Evolutionary conservation across 768 basidiomycete species (phyloP), one percentile per base, ranked within the genome.

Genomic region (Trametes sanguinea): DNA sequence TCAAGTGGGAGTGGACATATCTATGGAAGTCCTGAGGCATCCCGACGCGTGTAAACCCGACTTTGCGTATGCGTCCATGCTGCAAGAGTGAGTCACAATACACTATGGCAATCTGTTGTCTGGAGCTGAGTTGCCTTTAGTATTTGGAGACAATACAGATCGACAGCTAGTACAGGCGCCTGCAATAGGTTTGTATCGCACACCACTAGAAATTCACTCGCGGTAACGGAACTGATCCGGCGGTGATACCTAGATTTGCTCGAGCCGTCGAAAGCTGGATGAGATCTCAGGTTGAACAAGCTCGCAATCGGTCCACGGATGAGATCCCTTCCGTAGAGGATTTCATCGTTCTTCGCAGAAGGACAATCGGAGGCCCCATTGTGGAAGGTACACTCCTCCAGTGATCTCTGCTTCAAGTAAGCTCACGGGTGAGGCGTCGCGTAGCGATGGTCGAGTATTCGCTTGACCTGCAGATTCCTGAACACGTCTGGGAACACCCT

Each of bases 31-130:
- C 5, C 54, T 76, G 16, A 61, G 55, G 1, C 16, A 76, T 44
- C 73, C 75, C 10, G 68, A 70, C 0, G 63, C 65, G 4, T 63
- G 72, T 7, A 70, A 71, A 27, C 76, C 76, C 0, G 59, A 72
- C 13, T 73, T 74, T 54, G 69, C 75, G 10, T 77, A 77, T 39
- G 76, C 76, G 29, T 76, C 76, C 32, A 77, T 77, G 76, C 53
- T 77, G 16, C 70, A 77, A 59, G 75, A 76, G 76, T 77, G 59
- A 9, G 76, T 71, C 29, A 37, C 13, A 13, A 4, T 6, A 30
- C 57, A 17, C 55, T 16, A 46, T 7, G 3, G 4, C 8, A 7
- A n/a, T 17, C 44, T 22, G 22, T 5, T 44, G 13, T 44, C 16
- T 13, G 43, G 7, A 29, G 46, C 17, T 29, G 10, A 8, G 39